These are phyloP conservation scores for Rhamnella rubrinervis DNA, from an alignment of 331 rosid genomes.

Conservation along the genomic window DNA sequence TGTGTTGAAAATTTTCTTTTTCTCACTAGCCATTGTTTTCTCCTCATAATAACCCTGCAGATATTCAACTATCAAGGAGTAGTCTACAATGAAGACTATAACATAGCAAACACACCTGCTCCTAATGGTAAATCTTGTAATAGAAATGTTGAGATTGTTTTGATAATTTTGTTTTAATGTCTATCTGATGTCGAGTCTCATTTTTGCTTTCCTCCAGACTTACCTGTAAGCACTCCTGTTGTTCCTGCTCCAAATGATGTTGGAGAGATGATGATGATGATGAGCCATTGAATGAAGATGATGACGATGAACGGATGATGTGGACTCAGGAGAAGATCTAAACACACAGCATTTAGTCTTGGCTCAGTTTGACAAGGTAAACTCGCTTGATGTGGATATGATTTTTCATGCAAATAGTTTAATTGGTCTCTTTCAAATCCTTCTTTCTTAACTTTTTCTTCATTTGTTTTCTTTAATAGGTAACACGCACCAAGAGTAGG, in stretches of 20 bases:
- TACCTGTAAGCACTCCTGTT: conserved; percentile 54
- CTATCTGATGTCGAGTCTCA: not conserved
- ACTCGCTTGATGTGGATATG: not conserved
- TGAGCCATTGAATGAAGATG: conserved; percentile 91
- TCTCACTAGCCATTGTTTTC: not conserved
- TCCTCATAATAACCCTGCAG: conserved; percentile 35
- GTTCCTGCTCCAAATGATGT: conserved; percentile 43
- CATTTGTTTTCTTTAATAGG: conserved; percentile 38
- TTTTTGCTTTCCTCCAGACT: conserved; percentile 26
- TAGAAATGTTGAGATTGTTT: conserved; percentile 8
- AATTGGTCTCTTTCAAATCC: not conserved
- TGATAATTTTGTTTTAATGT: conserved; percentile 1
- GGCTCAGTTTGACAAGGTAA: conserved; percentile 98
- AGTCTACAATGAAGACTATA: conserved; percentile 83
- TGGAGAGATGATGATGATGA: conserved; percentile 78
- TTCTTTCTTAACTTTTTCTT: conserved; percentile 1
- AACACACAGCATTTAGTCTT: conserved; percentile 84
- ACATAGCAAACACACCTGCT: conserved; percentile 90
- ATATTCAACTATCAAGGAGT: conserved; percentile 84
- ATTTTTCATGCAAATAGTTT: not conserved
- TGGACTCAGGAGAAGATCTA: conserved; percentile 83
- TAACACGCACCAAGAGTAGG: conserved; percentile 96
- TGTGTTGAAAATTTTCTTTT: not conserved
- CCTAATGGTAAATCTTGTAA: conserved; percentile 61
- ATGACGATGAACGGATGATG: conserved; percentile 94